phyloP scores from a whole-genome alignment of 1,284 basidiomycete genomes.

The Cryptococcus amylolentus region DNA sequence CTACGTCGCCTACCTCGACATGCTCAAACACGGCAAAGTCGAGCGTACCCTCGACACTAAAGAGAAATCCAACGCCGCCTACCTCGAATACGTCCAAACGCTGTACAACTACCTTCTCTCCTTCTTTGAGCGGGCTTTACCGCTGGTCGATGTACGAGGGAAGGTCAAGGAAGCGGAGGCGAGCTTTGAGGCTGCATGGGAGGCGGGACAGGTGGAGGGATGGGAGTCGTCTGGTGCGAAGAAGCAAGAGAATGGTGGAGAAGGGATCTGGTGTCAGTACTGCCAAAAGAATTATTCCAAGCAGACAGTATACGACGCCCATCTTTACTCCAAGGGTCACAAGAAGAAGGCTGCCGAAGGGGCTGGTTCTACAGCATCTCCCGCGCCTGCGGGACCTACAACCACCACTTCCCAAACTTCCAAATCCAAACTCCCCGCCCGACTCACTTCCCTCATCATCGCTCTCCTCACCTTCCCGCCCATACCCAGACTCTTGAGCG shows the following conservation, averaged over 20 bases:
- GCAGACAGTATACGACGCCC: slow-evolving; percentile 96
- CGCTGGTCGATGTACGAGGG: slow-evolving; percentile 73
- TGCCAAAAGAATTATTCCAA: slow-evolving; percentile 94
- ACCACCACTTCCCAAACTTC: slow-evolving; percentile 12
- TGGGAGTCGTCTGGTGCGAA: slow-evolving; percentile 59
- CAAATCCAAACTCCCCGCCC: slow-evolving; percentile 66
- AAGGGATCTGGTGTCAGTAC: slow-evolving; percentile 91
- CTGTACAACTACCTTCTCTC: slow-evolving; percentile 80
- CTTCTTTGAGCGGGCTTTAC: slow-evolving; percentile 82
- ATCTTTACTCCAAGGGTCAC: slow-evolving; percentile 91
- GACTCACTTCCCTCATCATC: slow-evolving; percentile 67
- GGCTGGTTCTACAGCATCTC: slow-evolving; percentile 24
- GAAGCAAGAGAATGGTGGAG: slow-evolving; percentile 39
- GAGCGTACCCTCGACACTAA: slow-evolving; percentile 67
- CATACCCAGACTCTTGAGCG: slow-evolving; percentile 62
- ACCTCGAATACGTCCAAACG: slow-evolving; percentile 75
- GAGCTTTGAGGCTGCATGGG: slow-evolving; percentile 79
- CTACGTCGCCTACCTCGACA: slow-evolving; percentile 88
- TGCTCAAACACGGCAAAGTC: slow-evolving; percentile 55
- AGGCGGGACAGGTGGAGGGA: slow-evolving; percentile 64
- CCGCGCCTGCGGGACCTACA: slow-evolving; percentile 6
- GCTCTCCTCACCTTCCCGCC: slow-evolving; percentile 63
- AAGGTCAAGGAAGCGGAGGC: slow-evolving; percentile 63
- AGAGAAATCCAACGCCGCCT: slow-evolving; percentile 69
- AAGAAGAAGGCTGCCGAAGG: slow-evolving; percentile 68